Evolutionary conservation across 495 filamentous ascomycete species (phyloP).

Genomic region (Podospora comata): DNA sequence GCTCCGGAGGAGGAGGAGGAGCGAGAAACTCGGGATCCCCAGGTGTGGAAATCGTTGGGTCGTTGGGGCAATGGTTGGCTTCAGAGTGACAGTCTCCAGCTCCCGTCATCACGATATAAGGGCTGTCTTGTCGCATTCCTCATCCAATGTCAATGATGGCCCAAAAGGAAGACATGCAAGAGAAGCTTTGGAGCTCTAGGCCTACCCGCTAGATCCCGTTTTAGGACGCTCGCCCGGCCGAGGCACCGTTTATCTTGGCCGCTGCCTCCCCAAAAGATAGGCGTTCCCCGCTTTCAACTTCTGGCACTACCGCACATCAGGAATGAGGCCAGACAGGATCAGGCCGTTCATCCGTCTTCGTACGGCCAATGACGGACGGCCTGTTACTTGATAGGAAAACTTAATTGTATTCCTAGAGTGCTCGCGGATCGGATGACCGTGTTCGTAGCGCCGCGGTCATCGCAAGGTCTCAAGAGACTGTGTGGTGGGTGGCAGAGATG

Average conservation of each 20-base stretch:
- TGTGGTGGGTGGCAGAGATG: background rate
- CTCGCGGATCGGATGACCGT: background rate
- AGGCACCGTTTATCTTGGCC: background rate
- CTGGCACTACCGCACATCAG: background rate
- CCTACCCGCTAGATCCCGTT: background rate
- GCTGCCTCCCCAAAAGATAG: slow-evolving; percentile 1
- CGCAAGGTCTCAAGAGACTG: background rate
- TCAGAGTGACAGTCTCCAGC: background rate
- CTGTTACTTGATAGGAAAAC: slow-evolving; percentile 9
- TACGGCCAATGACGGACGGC: slow-evolving; percentile 3
- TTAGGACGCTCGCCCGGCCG: background rate
- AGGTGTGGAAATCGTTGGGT: background rate
- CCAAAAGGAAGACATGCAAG: background rate
- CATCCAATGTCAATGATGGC: background rate
- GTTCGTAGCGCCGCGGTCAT: background rate
- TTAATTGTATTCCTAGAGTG: background rate
- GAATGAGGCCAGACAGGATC: background rate
- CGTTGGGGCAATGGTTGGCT: background rate
- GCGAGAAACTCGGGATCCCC: background rate
- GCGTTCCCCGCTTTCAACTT: slow-evolving; percentile 9
- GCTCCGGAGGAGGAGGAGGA: too few species aligned
- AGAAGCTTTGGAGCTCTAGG: background rate
- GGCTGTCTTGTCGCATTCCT: background rate
- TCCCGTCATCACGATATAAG: background rate
- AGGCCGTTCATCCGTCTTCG: background rate